Conservation (phyloP, 148 eudicot genomes). For the Rheum nobile region DNA sequence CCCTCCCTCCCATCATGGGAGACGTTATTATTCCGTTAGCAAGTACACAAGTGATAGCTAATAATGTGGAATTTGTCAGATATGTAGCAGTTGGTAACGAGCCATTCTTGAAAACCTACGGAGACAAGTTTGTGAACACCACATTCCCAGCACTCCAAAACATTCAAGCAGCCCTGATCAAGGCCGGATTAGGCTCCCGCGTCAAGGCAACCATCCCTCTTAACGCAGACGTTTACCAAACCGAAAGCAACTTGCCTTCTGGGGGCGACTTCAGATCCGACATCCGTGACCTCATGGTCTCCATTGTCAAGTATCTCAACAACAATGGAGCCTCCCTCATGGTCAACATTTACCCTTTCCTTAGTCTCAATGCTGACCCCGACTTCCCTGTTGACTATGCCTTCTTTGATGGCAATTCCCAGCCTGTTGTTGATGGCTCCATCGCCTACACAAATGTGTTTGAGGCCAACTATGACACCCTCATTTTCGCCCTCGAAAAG, state of each 20-base stretch:
- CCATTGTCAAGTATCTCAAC: conserved; percentile 53
- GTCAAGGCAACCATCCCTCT: conserved; percentile 81
- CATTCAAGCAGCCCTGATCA: conserved; percentile 81
- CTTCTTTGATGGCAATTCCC: conserved; percentile 60
- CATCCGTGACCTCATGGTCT: conserved; percentile 56
- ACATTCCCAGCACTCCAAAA: conserved; percentile 80
- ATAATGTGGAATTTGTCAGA: conserved; percentile 17
- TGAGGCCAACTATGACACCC: conserved; percentile 91
- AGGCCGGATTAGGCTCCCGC: conserved; percentile 72
- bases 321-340: conserved; percentile 57
- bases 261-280: conserved; percentile 80
- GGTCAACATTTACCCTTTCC: conserved; percentile 91
- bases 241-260: conserved; percentile 48
- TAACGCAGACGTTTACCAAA: conserved; percentile 81
- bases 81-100: conserved; percentile 94
- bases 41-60: background rate
- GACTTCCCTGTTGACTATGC: conserved; percentile 82
- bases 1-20: too few relatives aligned
- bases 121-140: conserved; percentile 37
- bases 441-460: conserved; percentile 69
- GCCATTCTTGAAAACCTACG: conserved; percentile 76
- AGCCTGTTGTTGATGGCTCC: conserved; percentile 58
- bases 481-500: conserved; percentile 67
- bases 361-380: conserved; percentile 77
- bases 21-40: background rate